Conservation (phyloP, 2,329 filamentous ascomycete genomes). For the Fusarium brachygibbosum region DNA sequence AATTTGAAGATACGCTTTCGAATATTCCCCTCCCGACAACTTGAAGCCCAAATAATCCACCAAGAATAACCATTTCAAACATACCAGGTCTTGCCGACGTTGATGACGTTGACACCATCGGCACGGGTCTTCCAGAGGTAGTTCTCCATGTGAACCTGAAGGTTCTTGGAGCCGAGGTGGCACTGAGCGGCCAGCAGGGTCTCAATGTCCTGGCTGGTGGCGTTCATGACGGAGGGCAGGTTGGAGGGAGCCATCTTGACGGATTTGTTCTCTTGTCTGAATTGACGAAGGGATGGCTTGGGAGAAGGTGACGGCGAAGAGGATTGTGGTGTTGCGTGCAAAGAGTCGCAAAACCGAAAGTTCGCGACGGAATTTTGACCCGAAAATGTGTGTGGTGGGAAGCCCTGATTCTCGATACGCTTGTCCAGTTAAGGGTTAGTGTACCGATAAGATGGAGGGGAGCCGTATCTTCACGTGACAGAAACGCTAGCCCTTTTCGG, state of each 20-base stretch:
- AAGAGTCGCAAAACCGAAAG: constrained; percentile 55
- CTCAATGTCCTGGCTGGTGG: constrained; percentile 98
- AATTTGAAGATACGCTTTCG: background rate
- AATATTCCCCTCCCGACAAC: background rate
- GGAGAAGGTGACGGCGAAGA: constrained; percentile 48
- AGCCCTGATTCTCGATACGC: constrained; percentile 50
- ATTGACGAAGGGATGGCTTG: constrained; percentile 48
- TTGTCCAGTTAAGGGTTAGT: constrained; percentile 48
- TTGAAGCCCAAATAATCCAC: constrained; percentile 5
- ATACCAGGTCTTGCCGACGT: constrained; percentile 99
- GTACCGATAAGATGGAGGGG: fast-evolving
- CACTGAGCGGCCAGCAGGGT: constrained; percentile 97
- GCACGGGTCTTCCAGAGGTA: constrained; percentile 99
- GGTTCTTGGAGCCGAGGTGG: constrained; percentile 98
- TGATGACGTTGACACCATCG: constrained; percentile 98
- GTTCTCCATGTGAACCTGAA: constrained; percentile 99
- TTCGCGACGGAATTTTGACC: constrained; percentile 58
- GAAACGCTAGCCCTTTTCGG: constrained; percentile 30
- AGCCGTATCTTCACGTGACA: constrained; percentile 53
- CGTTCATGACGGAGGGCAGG: constrained; percentile 95
- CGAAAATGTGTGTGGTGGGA: constrained; percentile 58
- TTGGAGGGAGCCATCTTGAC: constrained; percentile 95
- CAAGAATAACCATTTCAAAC: constrained; percentile 48
- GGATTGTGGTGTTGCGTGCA: constrained; percentile 48
- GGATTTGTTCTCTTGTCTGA: constrained; percentile 53